Evolutionary conservation across 306 rosid species (phyloP), one percentile per base, ranked within the genome.

Genomic region (Castanea mollissima): DNA sequence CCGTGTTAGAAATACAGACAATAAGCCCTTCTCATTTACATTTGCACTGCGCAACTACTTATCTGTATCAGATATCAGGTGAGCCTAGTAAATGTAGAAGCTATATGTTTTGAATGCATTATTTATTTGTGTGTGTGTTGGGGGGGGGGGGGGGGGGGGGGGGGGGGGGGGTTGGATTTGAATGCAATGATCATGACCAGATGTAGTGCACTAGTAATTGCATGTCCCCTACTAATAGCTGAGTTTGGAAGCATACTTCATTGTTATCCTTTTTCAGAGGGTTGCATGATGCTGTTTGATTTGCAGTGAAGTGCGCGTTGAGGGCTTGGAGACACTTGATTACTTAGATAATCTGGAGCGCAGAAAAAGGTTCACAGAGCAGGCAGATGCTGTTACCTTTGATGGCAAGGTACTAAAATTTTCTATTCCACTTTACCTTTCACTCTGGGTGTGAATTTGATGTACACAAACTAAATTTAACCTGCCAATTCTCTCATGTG

Each of bases 241-340:
- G 44, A 76, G 60, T 41, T 76, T 74, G 79, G 76, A 69, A 73
- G 65, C 54, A 76, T 38, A 23, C 51, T 74, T 64, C 74, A 56
- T 73, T 49, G 55, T 71, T 46, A 76, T 41, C 56, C 71, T 54
- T 41, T 62, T 74, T 58, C 74, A 77, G 84, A 81, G 75, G 21
- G 41, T 54, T 67, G 55, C 80, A 78, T 79, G 81, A 74, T 74
- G 78, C 20, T 78, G 62, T 60, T 85, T 52, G 68, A 79, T 78
- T 49, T 87, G 85, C 92, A 92, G 97, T 72, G 94, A 92, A 85
- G 94, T 92, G 74, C 89, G 94, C 7, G 78, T 92, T 74, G 97
- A 92, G 83, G 97, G 94, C 81, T 81, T 92, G 85, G 97, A 92
- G 84, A 92, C 97, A 21, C 92, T 92, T 34, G 94, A 92, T 80